Conservation (phyloP, 2,329 filamentous ascomycete genomes). For the Remersonia thermophila region DNA sequence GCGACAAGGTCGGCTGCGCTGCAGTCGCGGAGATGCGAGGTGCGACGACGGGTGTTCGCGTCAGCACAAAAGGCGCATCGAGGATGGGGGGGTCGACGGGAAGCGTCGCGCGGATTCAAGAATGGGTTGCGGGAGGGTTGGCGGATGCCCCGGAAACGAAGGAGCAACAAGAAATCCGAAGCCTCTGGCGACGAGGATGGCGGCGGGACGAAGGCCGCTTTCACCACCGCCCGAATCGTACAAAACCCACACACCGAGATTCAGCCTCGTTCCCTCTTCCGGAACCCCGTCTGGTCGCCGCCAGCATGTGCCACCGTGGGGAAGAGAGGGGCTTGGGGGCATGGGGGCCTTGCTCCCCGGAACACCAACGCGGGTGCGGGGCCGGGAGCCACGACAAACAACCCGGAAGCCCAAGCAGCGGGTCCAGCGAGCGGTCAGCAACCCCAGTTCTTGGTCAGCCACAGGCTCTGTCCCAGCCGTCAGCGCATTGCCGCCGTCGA, state of each 20-base stretch:
- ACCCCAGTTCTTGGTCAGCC: slow-evolving; percentile 9
- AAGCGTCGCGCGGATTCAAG: no score
- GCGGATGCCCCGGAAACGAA: background rate
- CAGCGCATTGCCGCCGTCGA: slow-evolving; percentile 2
- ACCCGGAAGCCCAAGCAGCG: no score
- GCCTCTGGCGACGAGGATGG: slow-evolving; percentile 7
- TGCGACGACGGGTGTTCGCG: no score
- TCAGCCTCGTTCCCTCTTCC: slow-evolving; percentile 22
- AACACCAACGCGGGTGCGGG: slow-evolving; percentile 7
- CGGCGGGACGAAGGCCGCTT: no score
- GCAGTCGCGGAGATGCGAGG: no score
- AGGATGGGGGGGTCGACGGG: no score
- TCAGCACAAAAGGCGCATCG: no score
- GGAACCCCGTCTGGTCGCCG: no score
- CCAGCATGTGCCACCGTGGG: slow-evolving; percentile 13
- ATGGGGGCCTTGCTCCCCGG: slow-evolving; percentile 3
- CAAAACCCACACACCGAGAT: slow-evolving; percentile 11
- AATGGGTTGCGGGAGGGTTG: no score
- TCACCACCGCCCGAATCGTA: background rate
- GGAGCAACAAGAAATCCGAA: slow-evolving; percentile 1
- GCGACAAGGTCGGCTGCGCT: no score
- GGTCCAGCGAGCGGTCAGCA: slow-evolving; percentile 7
- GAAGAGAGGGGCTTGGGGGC: slow-evolving; percentile 11
- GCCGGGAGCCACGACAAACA: background rate
- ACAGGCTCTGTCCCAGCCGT: slow-evolving; percentile 3